Evolutionary conservation across 2,329 filamentous ascomycete genomes (phyloP).

Genomic region (Hypoxylon sp.): DNA sequence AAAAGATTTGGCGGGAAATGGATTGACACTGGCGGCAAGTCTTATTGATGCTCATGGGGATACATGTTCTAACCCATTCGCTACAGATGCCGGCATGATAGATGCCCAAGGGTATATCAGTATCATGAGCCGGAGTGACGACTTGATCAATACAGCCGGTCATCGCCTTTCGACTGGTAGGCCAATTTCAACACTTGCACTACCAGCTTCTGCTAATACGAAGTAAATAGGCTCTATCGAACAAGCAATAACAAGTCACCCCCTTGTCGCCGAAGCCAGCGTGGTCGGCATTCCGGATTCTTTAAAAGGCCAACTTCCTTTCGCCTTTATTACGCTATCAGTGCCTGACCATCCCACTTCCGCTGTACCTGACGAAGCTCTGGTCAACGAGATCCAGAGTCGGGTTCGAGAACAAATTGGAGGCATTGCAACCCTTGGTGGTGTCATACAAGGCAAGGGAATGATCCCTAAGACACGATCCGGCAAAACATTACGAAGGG

Average conservation of each 20-base stretch:
- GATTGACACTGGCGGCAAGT: slow-evolving; percentile 80
- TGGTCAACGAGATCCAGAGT: slow-evolving; percentile 74
- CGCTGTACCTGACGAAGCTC: slow-evolving; percentile 60
- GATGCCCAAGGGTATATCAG: slow-evolving; percentile 78
- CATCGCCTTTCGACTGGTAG: slow-evolving; percentile 89
- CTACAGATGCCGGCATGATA: slow-evolving; percentile 81
- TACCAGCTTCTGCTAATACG: not conserved
- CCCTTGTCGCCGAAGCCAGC: slow-evolving; percentile 82
- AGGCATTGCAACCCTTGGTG: slow-evolving; percentile 85
- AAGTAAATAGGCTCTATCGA: slow-evolving; percentile 78
- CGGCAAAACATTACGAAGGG: slow-evolving; percentile 89
- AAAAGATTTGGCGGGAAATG: slow-evolving; percentile 84
- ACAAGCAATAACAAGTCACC: slow-evolving; percentile 87
- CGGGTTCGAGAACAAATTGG: slow-evolving; percentile 85
- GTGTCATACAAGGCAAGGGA: slow-evolving; percentile 84
- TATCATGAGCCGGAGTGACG: slow-evolving; percentile 77
- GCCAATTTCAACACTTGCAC: slow-evolving; percentile 42
- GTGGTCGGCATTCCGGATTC: slow-evolving; percentile 88
- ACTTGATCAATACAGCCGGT: slow-evolving; percentile 95
- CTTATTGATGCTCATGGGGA: not conserved
- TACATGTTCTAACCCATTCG: slow-evolving; percentile 14
- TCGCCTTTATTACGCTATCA: slow-evolving; percentile 80
- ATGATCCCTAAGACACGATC: slow-evolving; percentile 93
- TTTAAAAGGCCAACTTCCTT: slow-evolving; percentile 90
- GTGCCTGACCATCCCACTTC: slow-evolving; percentile 62